phyloP scores from a whole-genome alignment of 2,329 filamentous ascomycete species.

The Cordyceps javanica region DNA sequence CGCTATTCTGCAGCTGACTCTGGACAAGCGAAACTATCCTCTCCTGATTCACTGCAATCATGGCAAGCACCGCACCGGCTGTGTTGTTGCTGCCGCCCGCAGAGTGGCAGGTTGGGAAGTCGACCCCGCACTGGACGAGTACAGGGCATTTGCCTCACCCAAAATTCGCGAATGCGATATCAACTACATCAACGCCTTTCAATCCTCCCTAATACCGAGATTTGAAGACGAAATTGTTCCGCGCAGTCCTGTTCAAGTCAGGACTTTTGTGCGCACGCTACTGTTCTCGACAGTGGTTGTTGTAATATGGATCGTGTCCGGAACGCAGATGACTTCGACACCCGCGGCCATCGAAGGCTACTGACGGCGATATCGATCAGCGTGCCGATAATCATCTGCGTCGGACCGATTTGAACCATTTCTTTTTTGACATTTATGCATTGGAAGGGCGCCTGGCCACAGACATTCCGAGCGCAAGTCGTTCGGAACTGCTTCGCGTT shows the following conservation, averaged over 20 bases:
- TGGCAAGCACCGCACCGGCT: constrained; percentile 88
- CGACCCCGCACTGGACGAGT: constrained; percentile 62
- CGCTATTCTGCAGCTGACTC: constrained; percentile 62
- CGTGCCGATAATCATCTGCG: neutral
- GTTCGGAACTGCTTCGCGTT: neutral
- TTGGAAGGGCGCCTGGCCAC: constrained; percentile 3
- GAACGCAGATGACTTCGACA: constrained; percentile 24
- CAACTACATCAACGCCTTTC: constrained; percentile 49
- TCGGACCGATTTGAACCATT: neutral
- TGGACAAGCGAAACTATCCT: constrained; percentile 70
- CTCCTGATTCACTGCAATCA: constrained; percentile 90
- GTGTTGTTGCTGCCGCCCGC: constrained; percentile 74
- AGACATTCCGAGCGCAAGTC: neutral
- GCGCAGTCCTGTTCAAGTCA: constrained; percentile 22
- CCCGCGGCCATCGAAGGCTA: neutral
- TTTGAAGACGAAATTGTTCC: constrained; percentile 12
- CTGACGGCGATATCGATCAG: neutral
- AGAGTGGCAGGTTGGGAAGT: constrained; percentile 64
- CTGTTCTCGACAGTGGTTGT: constrained; percentile 37
- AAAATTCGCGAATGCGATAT: constrained; percentile 57
- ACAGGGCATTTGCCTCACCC: constrained; percentile 56
- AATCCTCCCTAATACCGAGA: constrained; percentile 30
- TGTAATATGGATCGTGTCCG: constrained; percentile 37
- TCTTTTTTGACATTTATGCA: neutral
- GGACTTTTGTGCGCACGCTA: constrained; percentile 37